phyloP scores from a whole-genome alignment of 2,329 filamentous ascomycete genomes.

The Penicillium sp. region DNA sequence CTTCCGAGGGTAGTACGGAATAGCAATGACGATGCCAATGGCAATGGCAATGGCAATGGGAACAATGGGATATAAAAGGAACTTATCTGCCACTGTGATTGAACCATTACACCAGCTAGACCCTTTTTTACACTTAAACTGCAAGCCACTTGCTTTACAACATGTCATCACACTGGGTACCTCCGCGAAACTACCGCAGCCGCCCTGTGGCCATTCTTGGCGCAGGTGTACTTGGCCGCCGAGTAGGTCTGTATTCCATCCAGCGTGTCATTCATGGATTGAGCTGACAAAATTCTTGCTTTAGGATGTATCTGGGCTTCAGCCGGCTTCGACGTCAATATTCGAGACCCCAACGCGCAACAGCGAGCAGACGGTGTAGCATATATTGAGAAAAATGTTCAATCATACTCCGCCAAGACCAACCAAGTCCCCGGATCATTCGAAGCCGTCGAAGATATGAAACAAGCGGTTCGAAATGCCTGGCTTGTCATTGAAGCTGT shows the following conservation, averaged over 20 bases:
- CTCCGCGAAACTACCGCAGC: conserved; percentile 23
- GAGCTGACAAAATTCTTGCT: neutral
- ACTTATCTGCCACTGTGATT: neutral
- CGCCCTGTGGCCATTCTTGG: conserved; percentile 38
- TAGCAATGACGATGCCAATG: neutral
- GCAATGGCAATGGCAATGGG: no score
- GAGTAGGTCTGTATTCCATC: conserved; percentile 26
- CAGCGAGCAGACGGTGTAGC: conserved; percentile 24
- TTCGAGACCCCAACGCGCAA: conserved; percentile 27
- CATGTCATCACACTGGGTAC: conserved; percentile 19
- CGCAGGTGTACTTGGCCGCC: conserved; percentile 36
- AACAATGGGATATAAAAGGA: neutral
- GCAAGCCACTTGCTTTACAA: conserved; percentile 16
- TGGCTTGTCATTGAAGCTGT: conserved; percentile 51
- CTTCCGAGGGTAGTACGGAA: conserved; percentile 1
- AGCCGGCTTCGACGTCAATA: conserved; percentile 24
- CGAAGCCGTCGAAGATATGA: conserved; percentile 32
- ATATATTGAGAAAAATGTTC: conserved; percentile 31
- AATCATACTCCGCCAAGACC: conserved; percentile 24
- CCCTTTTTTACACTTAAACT: neutral
- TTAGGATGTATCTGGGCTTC: conserved; percentile 29
- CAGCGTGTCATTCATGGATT: neutral
- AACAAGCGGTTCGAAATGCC: conserved; percentile 37
- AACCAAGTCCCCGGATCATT: conserved; percentile 25
- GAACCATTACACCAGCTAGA: neutral